Evolutionary conservation across 495 filamentous ascomycete species (phyloP).

Genomic region (Hypoxylon cercidicola): DNA sequence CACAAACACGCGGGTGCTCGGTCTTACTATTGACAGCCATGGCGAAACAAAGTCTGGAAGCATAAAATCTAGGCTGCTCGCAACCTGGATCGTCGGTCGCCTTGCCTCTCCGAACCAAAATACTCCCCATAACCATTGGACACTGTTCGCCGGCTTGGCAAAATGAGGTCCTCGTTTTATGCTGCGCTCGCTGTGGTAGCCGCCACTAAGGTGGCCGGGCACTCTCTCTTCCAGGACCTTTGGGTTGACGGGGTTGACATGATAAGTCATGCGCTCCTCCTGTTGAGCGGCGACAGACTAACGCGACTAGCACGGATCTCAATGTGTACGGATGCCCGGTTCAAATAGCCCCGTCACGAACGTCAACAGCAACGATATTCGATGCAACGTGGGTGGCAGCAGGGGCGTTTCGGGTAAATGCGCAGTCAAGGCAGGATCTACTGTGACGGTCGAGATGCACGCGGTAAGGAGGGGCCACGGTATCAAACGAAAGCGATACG

Average conservation of each 20-base stretch:
- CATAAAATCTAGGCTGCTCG: conserved; percentile 35
- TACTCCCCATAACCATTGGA: not conserved
- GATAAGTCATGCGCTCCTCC: conserved; percentile 39
- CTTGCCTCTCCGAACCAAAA: conserved; percentile 28
- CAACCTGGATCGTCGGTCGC: conserved; percentile 32
- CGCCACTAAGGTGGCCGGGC: conserved; percentile 47
- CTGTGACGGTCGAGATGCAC: conserved; percentile 63
- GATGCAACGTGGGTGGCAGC: conserved; percentile 48
- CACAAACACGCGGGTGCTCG: conserved; percentile 5
- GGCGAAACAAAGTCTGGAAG: conserved; percentile 11
- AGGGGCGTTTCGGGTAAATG: conserved; percentile 41
- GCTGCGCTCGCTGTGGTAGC: conserved; percentile 39
- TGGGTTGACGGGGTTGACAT: conserved; percentile 53
- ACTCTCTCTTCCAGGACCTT: conserved; percentile 51
- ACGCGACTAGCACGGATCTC: conserved; percentile 31
- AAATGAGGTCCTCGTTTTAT: conserved; percentile 48
- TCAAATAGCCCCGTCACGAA: conserved; percentile 55
- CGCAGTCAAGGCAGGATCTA: conserved; percentile 50
- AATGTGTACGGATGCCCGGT: conserved; percentile 49
- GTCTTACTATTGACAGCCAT: not conserved
- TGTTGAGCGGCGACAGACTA: conserved; percentile 11
- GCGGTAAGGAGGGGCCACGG: conserved; percentile 29
- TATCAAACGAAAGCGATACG: conserved; percentile 21
- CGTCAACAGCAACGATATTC: conserved; percentile 54
- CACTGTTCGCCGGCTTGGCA: conserved; percentile 21